Base-by-base conservation (phyloP, 2,329 filamentous ascomycete genomes). In the Cladophialophora chaetospira region DNA sequence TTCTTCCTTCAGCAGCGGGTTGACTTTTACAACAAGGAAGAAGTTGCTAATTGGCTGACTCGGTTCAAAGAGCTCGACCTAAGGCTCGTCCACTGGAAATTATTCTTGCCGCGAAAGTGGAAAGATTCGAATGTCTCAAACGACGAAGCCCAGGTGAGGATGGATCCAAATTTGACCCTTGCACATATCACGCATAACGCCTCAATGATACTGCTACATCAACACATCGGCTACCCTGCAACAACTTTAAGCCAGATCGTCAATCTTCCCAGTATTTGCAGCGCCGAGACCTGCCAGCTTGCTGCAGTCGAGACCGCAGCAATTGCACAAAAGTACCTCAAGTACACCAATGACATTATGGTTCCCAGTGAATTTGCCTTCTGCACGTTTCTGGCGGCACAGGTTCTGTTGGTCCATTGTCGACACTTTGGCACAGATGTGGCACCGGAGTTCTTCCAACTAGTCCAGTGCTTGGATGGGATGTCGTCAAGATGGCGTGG, bases 181-280 rank as follows among this genome's bases (percentile, higher is more conserved):
- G 77, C 78, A 0, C 77, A 81, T 29, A 69, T 78, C 8, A 80
- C 76, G 0, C 78, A 80, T 44, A 80, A 80, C 52, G 74, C 77
- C 0, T 77, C 77, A 0, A 78, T 79, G 68, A 78, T 81, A 21
- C 66, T 80, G 0, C 65, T 81, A 0, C 78, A 80, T 51, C 78
- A 81, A 40, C 68, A 69, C 4, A 79, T 81, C 35, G 78, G 77
- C 13, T 33, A 8, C 29, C 29, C 29, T 6, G 8, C 29, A 33
- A 13, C 13, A 8, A 13, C 6, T 6, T 70, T 69, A 70, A 57
- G 61, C 26, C 65, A 62, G 64, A 58, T 67, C 49, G 68, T 72
- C 3, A 68, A 70, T 52, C 60, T 80, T 4, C 78, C 79, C 0
- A 78, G 72, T 46, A 65, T 69, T 3, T 78, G 72, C 36, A 79